These are phyloP conservation scores for Sutorius eximius DNA, from an alignment of 1,284 basidiomycete genomes.

Conservation along the genomic window DNA sequence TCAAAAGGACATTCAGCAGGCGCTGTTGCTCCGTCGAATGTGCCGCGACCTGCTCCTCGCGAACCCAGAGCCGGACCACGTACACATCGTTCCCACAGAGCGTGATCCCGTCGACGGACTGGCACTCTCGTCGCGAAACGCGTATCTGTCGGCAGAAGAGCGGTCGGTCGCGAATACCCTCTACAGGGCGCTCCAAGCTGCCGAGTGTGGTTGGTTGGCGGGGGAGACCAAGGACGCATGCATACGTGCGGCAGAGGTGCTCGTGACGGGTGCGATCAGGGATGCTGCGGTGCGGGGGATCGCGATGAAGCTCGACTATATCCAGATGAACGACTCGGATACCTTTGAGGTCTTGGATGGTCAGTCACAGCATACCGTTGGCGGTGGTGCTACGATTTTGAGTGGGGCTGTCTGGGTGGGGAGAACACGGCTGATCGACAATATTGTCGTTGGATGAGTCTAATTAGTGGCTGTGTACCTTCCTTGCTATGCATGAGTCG, in stretches of 20 bases:
- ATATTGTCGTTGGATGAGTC: conserved; percentile 46
- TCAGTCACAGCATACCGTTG: conserved; percentile 21
- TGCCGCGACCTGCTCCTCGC: conserved; percentile 79
- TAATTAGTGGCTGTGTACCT: conserved; percentile 18
- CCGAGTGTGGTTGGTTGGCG: conserved; percentile 52
- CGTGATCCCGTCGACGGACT: conserved; percentile 66
- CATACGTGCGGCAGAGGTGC: conserved; percentile 45
- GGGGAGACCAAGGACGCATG: conserved; percentile 55
- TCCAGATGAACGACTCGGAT: conserved; percentile 84
- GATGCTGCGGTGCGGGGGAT: conserved; percentile 45
- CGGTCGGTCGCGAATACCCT: conserved; percentile 71
- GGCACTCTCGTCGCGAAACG: conserved; percentile 91
- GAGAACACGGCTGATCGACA: conserved; percentile 90
- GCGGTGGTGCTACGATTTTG: conserved; percentile 60
- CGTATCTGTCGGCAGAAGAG: conserved; percentile 73
- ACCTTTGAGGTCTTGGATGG: conserved; percentile 66
- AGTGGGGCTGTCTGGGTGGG: conserved; percentile 91
- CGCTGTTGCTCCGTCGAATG: conserved; percentile 83
- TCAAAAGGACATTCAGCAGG: conserved; percentile 98
- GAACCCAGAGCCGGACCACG: conserved; percentile 66
- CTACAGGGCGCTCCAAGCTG: conserved; percentile 65
- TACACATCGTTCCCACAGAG: conserved; percentile 84
- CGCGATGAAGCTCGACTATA: conserved; percentile 75
- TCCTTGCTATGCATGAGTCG: conserved; percentile 18
- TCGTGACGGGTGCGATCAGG: conserved; percentile 39